Evolutionary conservation across 176 grass and related monocot species (phyloP).

Genomic region (Secale cereale): DNA sequence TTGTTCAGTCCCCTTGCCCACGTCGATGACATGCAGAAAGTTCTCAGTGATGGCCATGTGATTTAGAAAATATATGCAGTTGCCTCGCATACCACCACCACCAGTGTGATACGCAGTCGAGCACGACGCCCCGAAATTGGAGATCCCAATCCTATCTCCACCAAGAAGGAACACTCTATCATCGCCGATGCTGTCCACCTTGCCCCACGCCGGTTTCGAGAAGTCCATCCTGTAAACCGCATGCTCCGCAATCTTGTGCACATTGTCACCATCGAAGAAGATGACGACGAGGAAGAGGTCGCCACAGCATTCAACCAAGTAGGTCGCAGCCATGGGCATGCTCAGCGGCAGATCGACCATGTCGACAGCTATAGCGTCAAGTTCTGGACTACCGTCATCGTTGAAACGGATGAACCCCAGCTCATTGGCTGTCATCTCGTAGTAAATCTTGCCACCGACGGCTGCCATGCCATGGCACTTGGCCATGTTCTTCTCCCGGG

Average conservation of each 20-base stretch:
- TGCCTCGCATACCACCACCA: neutral
- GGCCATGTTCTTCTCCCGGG: neutral
- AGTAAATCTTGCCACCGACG: neutral
- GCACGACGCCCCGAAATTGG: neutral
- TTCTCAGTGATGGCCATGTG: neutral
- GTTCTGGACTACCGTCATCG: neutral
- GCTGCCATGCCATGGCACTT: neutral
- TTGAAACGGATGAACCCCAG: neutral
- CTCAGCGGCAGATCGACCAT: neutral
- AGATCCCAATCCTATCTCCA: neutral
- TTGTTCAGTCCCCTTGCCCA: neutral
- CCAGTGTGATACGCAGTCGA: neutral
- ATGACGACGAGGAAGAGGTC: neutral
- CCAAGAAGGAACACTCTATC: neutral
- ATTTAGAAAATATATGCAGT: constrained; percentile 6
- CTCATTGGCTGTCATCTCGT: neutral
- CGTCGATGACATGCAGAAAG: neutral
- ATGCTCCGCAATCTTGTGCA: neutral
- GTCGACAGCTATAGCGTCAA: neutral
- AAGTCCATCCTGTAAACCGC: constrained; percentile 7
- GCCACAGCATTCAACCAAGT: neutral
- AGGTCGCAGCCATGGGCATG: neutral
- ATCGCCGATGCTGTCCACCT: neutral
- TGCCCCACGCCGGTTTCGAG: neutral
- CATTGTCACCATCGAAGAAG: neutral